Evolutionary conservation across 352 stramenopile genomes (phyloP).

Genomic region (Phytophthora constricta): DNA sequence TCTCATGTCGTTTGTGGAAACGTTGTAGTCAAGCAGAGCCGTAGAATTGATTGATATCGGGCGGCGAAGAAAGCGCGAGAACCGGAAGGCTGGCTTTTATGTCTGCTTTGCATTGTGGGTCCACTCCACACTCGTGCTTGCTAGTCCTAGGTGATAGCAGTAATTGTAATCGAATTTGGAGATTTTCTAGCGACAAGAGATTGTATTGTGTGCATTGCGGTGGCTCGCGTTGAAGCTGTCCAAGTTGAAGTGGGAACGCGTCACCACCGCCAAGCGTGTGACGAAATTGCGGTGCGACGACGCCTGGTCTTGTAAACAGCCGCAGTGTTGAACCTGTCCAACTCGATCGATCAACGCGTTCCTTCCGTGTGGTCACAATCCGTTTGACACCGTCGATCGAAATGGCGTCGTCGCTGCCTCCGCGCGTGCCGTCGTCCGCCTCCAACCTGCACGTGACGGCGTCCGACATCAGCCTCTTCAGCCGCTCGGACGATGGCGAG

Average conservation of each 20-base stretch:
- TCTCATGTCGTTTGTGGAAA: slow-evolving; percentile 81
- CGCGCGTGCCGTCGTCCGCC: slow-evolving; percentile 31
- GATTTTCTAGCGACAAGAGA: not conserved
- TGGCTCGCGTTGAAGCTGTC: not conserved
- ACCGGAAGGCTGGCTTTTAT: too few relatives aligned
- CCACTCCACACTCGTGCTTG: too few relatives aligned
- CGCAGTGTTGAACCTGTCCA: too few relatives aligned
- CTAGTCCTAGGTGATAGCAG: not conserved
- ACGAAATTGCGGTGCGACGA: too few relatives aligned
- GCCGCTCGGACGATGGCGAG: slow-evolving; percentile 34
- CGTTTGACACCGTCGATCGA: too few relatives aligned
- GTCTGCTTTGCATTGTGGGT: too few relatives aligned
- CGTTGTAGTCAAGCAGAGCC: slow-evolving; percentile 30
- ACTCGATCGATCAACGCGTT: too few relatives aligned
- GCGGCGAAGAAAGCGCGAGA: not conserved
- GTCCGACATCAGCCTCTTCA: slow-evolving; percentile 53
- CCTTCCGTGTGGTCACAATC: too few relatives aligned
- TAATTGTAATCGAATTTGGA: slow-evolving; percentile 15
- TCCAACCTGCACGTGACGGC: slow-evolving; percentile 45
- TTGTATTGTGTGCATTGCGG: too few relatives aligned
- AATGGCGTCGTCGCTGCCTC: slow-evolving; percentile 25
- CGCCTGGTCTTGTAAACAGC: not conserved
- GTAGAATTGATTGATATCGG: slow-evolving; percentile 11
- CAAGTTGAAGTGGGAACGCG: not conserved
- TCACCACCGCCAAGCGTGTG: not conserved